phyloP scores from a whole-genome alignment of 805 yeast genomes.

The Candida jianshihensis region DNA sequence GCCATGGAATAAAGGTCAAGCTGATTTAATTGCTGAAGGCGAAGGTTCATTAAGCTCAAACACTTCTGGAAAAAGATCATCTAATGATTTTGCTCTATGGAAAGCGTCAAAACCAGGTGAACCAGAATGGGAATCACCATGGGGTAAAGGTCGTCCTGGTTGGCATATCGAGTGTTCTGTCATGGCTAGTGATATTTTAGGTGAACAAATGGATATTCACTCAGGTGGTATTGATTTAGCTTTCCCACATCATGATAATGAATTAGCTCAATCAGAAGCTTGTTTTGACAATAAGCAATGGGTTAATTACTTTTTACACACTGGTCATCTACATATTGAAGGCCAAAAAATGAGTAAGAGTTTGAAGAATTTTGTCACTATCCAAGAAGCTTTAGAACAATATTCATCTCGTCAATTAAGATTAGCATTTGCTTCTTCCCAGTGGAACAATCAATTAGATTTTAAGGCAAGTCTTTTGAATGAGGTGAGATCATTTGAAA shows the following conservation, averaged over 20 bases:
- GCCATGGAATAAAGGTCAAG: constrained; percentile 94
- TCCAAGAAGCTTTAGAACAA: constrained; percentile 74
- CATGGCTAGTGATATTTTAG: constrained; percentile 90
- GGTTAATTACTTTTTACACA: constrained; percentile 95
- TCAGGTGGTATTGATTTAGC: constrained; percentile 97
- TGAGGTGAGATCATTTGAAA: constrained; percentile 74
- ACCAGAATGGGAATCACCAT: constrained; percentile 90
- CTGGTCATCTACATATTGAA: constrained; percentile 96
- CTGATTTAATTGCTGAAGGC: constrained; percentile 84
- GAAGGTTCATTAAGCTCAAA: constrained; percentile 73
- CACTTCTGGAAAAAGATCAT: constrained; percentile 55
- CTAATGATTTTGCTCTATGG: constrained; percentile 95
- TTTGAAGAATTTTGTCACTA: constrained; percentile 89
- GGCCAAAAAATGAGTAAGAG: constrained; percentile 98
- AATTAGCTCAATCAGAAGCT: constrained; percentile 95
- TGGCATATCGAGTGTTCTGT: constrained; percentile 99
- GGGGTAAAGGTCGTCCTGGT: constrained; percentile 98
- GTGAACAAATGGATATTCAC: constrained; percentile 83
- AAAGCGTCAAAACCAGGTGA: constrained; percentile 95
- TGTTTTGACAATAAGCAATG: constrained; percentile 84
- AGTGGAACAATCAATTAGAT: constrained; percentile 90
- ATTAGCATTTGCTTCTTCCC: constrained; percentile 81
- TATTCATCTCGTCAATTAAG: constrained; percentile 80
- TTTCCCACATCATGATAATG: constrained; percentile 98
- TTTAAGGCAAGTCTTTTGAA: constrained; percentile 74